A percentile compares a stretch with the other conserved stretches of the same genome.
Conservation (phyloP, 73 alveolate species). For the Diophrys sp. region DNA sequence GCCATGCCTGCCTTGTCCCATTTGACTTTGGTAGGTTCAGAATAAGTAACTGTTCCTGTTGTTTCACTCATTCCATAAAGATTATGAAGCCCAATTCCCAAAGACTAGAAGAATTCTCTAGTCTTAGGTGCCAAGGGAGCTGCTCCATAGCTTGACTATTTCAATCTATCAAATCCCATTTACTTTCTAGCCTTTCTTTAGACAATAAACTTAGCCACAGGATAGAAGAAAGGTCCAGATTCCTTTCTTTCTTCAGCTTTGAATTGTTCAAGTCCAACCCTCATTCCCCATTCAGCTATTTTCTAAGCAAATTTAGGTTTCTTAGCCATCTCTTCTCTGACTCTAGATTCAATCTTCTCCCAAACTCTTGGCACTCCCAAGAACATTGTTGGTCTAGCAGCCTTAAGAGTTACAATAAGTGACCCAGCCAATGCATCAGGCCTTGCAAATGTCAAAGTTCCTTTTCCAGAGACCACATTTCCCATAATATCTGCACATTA, state of each 20-base stretch:
- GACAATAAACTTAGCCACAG: conserved; percentile 14
- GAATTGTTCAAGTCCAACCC: conserved; percentile 8
- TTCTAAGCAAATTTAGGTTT: conserved; percentile 2
- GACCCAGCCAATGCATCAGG: conserved; percentile 40
- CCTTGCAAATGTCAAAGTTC: conserved; percentile 38
- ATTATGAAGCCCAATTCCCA: conserved; percentile 48
- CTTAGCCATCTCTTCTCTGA: conserved; percentile 7
- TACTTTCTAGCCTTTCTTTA: conserved; percentile 22
- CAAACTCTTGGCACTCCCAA: conserved; percentile 66
- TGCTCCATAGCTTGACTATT: conserved; percentile 41
- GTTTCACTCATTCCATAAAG: conserved; percentile 71
- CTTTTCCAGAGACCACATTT: not conserved
- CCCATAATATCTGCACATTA: conserved; percentile 48
- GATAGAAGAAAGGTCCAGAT: conserved; percentile 27
- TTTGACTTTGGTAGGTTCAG: conserved; percentile 7
- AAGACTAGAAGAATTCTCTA: conserved; percentile 47
- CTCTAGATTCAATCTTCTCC: conserved; percentile 37
- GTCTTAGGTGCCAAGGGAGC: conserved; percentile 58
- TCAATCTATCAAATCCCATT: conserved; percentile 46
- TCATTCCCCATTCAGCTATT: conserved; percentile 38
- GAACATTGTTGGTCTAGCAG: conserved; percentile 63
- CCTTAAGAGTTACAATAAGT: conserved; percentile 26
- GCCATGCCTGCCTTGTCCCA: conserved; percentile 47
- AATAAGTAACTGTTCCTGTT: conserved; percentile 60
- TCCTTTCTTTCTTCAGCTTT: conserved; percentile 9